Base-by-base conservation (phyloP, 805 yeast genomes). In the Starmerella roubikii region DNA sequence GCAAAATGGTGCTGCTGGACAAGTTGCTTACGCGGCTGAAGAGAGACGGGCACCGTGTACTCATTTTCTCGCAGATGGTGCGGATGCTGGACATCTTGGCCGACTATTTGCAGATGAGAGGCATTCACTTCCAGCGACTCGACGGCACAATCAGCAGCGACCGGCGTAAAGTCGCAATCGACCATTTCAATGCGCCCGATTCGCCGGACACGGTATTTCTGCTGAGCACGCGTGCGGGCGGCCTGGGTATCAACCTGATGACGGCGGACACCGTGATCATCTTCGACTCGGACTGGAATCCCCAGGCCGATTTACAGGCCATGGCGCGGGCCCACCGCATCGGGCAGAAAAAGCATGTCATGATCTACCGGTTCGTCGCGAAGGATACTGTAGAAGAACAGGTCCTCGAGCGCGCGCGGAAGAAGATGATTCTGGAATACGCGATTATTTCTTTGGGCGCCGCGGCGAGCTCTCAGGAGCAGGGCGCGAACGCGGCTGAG, bases 251-350 rank as follows among this genome's bases (percentile, higher is more conserved):
- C 57, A 91, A 91, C 58, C 68, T 91, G 57, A 91, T 91, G 98
- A 91, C 98, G 5, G 99, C 99, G 3, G 99, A 91, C 56, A 91
- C 99, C 7, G 99, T 91, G 22, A 83, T 91, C 51, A 88, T 91
- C 30, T 91, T 91, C 61, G 98, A 91, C 61, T 83, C 94, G 4
- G 98, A 91, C 64, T 91, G 98, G 98, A 91, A 91, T 56, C 98
- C 98, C 0, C 98, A 91, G 59, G 98, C 98, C 0, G 98, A 91
- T 68, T 67, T 91, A 53, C 98, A 91, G 62, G 98, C 98, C 1
- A 91, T 91, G 98, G 98, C 98, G 0, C 76, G 98, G 62, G 98
- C 98, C 3, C 99, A 91, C 63, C 77, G 99, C 67, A 91, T 91
- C 57, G 99, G 99, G n/a, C 99, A 91, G 59, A 91, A 86, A 61